Evolutionary conservation across 257 asterid species (phyloP).

Genomic region (Primulina huaijiensis): DNA sequence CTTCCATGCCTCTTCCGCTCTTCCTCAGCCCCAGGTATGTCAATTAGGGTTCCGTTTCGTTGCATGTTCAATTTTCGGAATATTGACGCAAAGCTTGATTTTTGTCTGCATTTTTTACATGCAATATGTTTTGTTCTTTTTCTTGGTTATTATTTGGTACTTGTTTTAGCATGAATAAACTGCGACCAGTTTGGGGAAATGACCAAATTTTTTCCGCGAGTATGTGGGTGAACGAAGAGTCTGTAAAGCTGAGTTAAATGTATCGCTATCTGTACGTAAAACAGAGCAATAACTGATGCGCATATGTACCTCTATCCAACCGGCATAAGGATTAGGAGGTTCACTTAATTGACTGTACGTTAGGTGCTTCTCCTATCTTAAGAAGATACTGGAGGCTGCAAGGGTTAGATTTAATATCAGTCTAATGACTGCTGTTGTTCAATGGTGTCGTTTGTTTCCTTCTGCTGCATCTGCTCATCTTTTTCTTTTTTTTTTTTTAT

Average conservation of each 20-base stretch:
- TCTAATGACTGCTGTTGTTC: slow-evolving; percentile 44
- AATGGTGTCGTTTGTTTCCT: slow-evolving; percentile 13
- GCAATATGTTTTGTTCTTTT: no score
- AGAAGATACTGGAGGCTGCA: slow-evolving; percentile 52
- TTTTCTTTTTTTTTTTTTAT: not conserved
- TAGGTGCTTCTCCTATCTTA: slow-evolving; percentile 27
- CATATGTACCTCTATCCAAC: no score
- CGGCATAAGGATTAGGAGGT: no score
- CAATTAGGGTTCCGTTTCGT: slow-evolving; percentile 40
- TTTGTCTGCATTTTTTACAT: not conserved
- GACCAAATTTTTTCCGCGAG: not conserved
- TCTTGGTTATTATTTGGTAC: not conserved
- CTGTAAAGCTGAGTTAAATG: no score
- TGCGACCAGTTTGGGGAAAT: not conserved
- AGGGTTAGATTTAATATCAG: slow-evolving; percentile 48
- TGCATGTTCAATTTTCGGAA: slow-evolving; percentile 5
- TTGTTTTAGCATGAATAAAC: slow-evolving; percentile 1
- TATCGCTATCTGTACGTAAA: no score
- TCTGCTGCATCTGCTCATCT: not conserved
- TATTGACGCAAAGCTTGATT: not conserved
- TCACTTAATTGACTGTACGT: slow-evolving; percentile 7
- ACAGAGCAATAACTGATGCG: no score
- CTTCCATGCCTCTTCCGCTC: slow-evolving; percentile 49
- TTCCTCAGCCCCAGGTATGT: slow-evolving; percentile 53
- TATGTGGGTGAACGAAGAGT: no score